Percentiles rank a stretch among this genome's conserved stretches.
Conservation (phyloP, 768 basidiomycete species). For the Hericium erinaceus region DNA sequence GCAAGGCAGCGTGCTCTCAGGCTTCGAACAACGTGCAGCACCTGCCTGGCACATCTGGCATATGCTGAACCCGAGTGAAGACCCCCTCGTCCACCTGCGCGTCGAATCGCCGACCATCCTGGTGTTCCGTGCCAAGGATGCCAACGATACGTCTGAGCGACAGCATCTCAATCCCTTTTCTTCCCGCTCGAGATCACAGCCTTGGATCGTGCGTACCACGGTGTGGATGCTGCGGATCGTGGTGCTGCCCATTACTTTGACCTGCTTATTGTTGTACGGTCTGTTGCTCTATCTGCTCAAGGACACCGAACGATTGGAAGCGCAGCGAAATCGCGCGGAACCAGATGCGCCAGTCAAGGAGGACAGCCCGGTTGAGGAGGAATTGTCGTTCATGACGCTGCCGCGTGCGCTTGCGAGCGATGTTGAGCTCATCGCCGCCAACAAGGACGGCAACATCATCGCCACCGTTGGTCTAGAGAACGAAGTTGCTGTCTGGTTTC, state of each 20-base stretch:
- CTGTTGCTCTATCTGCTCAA: slow-evolving; percentile 82
- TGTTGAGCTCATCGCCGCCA: slow-evolving; percentile 70
- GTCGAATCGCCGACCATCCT: slow-evolving; percentile 75
- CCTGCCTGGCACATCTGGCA: slow-evolving; percentile 71
- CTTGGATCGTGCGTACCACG: slow-evolving; percentile 43
- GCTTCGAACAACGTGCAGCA: slow-evolving; percentile 19
- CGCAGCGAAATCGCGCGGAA: slow-evolving; percentile 59
- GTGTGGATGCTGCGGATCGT: slow-evolving; percentile 80
- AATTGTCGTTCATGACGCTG: slow-evolving; percentile 55
- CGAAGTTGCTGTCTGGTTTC: slow-evolving; percentile 64
- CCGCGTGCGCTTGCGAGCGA: slow-evolving; percentile 79
- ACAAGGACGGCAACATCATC: slow-evolving; percentile 53
- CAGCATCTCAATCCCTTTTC: not conserved
- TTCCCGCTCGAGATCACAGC: slow-evolving; percentile 21
- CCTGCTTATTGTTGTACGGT: slow-evolving; percentile 64
- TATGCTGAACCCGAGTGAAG: slow-evolving; percentile 59
- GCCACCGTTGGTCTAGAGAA: slow-evolving; percentile 73
- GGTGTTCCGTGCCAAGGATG: slow-evolving; percentile 41
- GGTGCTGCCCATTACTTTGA: slow-evolving; percentile 73
- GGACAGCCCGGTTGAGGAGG: slow-evolving; percentile 27
- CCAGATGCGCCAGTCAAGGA: slow-evolving; percentile 27
- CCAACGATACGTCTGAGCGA: slow-evolving; percentile 11
- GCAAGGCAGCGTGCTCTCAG: slow-evolving; percentile 8
- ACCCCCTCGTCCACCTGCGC: slow-evolving; percentile 63
- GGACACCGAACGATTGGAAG: slow-evolving; percentile 84